Conservation (phyloP, 2,329 filamentous ascomycete species). For the Aschersonia sp. region DNA sequence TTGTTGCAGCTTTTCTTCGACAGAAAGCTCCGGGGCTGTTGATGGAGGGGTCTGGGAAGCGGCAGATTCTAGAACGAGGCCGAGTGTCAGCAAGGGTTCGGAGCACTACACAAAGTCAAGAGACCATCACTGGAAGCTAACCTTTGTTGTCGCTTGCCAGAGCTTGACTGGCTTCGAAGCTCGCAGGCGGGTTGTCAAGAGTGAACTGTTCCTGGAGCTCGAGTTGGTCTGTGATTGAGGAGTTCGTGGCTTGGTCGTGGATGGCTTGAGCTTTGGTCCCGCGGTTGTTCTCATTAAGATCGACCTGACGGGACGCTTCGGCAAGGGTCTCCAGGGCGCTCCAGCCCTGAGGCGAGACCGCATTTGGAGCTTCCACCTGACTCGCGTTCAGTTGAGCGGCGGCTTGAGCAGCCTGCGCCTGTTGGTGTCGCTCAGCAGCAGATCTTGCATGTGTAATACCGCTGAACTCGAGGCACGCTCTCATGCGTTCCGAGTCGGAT, state of each 20-base stretch:
- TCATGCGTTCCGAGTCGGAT: slow-evolving; percentile 58
- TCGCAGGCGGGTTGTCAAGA: slow-evolving; percentile 37
- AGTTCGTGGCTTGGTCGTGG: slow-evolving; percentile 10
- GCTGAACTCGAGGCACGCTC: slow-evolving; percentile 58
- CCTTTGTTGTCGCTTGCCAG: slow-evolving; percentile 12
- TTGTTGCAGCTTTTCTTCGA: slow-evolving; percentile 36
- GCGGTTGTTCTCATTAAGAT: slow-evolving; percentile 46
- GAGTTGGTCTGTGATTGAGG: slow-evolving; percentile 22
- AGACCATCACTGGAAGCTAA: slow-evolving; percentile 2
- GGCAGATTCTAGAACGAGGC: slow-evolving; percentile 2
- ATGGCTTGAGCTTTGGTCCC: slow-evolving; percentile 24
- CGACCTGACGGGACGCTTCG: slow-evolving; percentile 73
- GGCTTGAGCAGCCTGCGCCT: slow-evolving; percentile 3
- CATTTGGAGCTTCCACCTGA: slow-evolving; percentile 10
- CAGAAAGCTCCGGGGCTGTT: slow-evolving; percentile 20
- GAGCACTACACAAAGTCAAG: too few relatives aligned
- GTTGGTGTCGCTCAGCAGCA: slow-evolving; percentile 15
- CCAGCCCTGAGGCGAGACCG: slow-evolving; percentile 43
- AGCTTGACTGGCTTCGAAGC: slow-evolving; percentile 24
- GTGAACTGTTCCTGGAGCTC: slow-evolving; percentile 46
- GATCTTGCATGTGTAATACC: slow-evolving; percentile 43
- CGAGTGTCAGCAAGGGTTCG: too few relatives aligned
- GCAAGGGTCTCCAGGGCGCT: slow-evolving; percentile 76
- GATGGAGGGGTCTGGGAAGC: slow-evolving; percentile 11
- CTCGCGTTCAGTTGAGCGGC: slow-evolving; percentile 11